A percentile compares a stretch with the other conserved stretches of the same genome.
These are phyloP conservation scores for Jamesozyma gamospora DNA, from an alignment of 805 yeast species.

Conservation along the genomic window DNA sequence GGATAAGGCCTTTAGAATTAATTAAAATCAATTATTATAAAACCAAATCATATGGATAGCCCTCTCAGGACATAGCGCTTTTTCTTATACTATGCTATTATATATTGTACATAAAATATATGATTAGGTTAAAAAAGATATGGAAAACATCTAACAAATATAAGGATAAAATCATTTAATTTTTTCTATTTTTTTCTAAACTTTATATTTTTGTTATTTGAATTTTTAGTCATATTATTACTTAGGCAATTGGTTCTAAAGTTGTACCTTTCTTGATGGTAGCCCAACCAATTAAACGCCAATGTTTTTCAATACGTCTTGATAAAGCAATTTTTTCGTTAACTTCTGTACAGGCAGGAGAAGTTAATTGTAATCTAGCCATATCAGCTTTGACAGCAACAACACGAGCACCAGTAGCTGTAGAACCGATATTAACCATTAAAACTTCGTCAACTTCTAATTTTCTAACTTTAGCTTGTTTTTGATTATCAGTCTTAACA, in stretches of 20 bases:
- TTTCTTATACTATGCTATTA: background rate
- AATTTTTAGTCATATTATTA: background rate
- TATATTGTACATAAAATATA: background rate
- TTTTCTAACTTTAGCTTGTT: slow-evolving; percentile 93
- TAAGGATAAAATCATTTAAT: no score
- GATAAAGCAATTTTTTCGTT: slow-evolving; percentile 97
- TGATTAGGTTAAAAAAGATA: no score
- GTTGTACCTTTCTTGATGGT: slow-evolving; percentile 91
- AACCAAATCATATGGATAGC: no score
- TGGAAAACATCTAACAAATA: no score
- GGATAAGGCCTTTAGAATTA: no score
- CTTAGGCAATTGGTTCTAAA: slow-evolving; percentile 54
- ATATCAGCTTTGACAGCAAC: slow-evolving; percentile 97
- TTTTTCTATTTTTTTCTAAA: no score
- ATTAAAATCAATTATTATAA: no score
- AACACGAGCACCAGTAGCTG: slow-evolving; percentile 98
- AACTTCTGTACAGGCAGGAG: slow-evolving; percentile 98
- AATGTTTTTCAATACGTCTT: slow-evolving; percentile 98
- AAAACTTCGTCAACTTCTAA: slow-evolving; percentile 89
- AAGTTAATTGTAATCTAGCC: slow-evolving; percentile 94
- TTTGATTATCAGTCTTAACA: slow-evolving; percentile 96
- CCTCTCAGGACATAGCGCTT: background rate
- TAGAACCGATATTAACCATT: slow-evolving; percentile 98
- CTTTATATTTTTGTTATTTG: no score
- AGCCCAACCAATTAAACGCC: slow-evolving; percentile 99